These are phyloP conservation scores for Streptanthus diversifolius DNA, from an alignment of 345 rosid species.

Conservation along the genomic window DNA sequence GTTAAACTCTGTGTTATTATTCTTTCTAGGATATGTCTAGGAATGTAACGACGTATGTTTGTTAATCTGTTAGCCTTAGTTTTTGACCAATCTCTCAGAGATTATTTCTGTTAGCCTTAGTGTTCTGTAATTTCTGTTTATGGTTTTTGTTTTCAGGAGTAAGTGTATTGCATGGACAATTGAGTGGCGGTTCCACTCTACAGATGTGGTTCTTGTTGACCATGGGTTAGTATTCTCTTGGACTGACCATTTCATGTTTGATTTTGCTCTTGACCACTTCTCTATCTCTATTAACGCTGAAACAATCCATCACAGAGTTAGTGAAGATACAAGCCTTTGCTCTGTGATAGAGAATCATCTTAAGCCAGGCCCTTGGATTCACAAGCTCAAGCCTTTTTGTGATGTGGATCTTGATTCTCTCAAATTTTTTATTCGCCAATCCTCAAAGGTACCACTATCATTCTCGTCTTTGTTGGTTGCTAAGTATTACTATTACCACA, in stretches of 20 bases:
- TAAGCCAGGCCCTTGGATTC: conserved; percentile 72
- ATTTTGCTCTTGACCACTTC: neutral
- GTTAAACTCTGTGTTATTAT: neutral
- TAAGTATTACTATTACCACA: neutral
- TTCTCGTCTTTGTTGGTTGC: neutral
- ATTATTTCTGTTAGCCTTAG: neutral
- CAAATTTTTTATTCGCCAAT: conserved; percentile 57
- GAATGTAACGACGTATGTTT: neutral
- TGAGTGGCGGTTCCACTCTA: conserved; percentile 82
- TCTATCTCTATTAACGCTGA: neutral
- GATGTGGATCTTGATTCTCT: conserved; percentile 55
- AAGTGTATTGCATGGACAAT: conserved; percentile 79
- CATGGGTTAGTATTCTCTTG: conserved; percentile 51
- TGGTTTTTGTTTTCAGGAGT: conserved; percentile 43
- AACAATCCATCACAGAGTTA: conserved; percentile 44
- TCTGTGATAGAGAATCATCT: conserved; percentile 68
- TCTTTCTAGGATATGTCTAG: neutral
- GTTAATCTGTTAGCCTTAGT: neutral
- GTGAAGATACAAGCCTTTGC: conserved; percentile 55
- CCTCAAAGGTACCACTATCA: conserved; percentile 47
- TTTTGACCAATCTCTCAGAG: neutral
- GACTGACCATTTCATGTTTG: neutral
- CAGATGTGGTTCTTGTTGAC: conserved; percentile 58
- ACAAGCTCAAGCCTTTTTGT: conserved; percentile 58
- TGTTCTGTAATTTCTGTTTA: conserved; percentile 6